A percentile compares a stretch with the other conserved stretches of the same genome.
Conservation (phyloP, 768 basidiomycete species). For the Agrocybe praecox region DNA sequence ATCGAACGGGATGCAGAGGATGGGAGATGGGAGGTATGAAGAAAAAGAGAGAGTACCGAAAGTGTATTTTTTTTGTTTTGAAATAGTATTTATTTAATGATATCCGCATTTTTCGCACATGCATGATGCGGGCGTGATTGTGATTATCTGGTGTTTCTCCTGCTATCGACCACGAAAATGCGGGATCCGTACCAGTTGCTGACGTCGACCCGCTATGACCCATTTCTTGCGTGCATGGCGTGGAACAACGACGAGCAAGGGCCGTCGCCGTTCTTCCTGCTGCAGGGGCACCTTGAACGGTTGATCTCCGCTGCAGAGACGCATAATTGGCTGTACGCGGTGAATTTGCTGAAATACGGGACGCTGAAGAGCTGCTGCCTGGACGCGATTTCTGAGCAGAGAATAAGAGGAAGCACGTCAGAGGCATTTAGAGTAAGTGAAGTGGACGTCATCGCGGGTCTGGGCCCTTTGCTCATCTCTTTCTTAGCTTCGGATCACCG, state of each 20-base stretch:
- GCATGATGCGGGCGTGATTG: no score
- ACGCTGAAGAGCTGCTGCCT: constrained; percentile 47
- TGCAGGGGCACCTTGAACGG: constrained; percentile 62
- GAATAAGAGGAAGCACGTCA: constrained; percentile 15
- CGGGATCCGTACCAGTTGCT: constrained; percentile 37
- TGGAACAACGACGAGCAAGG: constrained; percentile 65
- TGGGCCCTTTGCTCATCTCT: not conserved
- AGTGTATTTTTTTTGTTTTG: no score
- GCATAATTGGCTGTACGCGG: constrained; percentile 52
- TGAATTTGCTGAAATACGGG: constrained; percentile 36
- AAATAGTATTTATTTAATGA: no score
- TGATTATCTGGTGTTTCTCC: not conserved
- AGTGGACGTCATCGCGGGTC: not conserved
- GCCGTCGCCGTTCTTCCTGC: constrained; percentile 63
- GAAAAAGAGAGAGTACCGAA: no score
- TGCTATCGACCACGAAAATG: not conserved
- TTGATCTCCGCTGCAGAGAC: constrained; percentile 48
- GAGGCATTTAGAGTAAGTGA: constrained; percentile 34
- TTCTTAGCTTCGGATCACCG: constrained; percentile 54
- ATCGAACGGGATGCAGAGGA: no score
- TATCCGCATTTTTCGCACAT: no score
- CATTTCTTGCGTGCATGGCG: constrained; percentile 35
- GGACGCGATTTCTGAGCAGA: constrained; percentile 37
- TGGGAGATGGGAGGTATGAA: no score
- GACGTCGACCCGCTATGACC: constrained; percentile 64